Evolutionary conservation across 2,329 filamentous ascomycete species (phyloP), one percentile per base, ranked within the genome.

Genomic region (Xylaria sp.): DNA sequence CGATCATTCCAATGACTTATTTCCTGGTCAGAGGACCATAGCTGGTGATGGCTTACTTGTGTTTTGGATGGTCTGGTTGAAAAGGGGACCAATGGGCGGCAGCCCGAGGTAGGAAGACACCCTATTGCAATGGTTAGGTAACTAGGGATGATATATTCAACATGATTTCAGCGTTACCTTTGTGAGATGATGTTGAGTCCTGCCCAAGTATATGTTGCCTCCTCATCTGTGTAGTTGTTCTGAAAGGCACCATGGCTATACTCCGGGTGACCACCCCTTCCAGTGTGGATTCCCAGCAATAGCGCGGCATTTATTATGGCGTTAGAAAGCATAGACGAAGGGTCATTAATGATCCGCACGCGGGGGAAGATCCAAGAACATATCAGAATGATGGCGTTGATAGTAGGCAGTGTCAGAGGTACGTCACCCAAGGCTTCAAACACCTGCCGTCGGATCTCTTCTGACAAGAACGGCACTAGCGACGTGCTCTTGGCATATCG

Each of bases 161-260:
- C 2, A 16, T 19, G 18, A 42, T 39, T n/a, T 30, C 18, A 44
- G 35, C 47, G 49, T 2, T 66, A 80, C 78, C 77, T 76, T 61
- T 83, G 81, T 0, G 78, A 74, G 6, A 83, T 72, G 11, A 82
- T 78, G 23, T 80, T 82, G 62, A 79, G 80, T 1, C 79, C 79
- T 2, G 79, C 74, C 81, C 81, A 84, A 0, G 81, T 82, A 52
- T 74, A 78, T 0, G 76, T 74, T 2, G 81, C 81, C 59, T 83
- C 80, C 58, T 83, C 78, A 55, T 83, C 77, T 0, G 78, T 78
- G 48, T 77, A 74, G 52, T 76, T 73, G 23, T 76, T 73, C 56
- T 77, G 75, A 18, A 76, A 76, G 6, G 74, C 69, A 0, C 78
- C 78, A 10, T 79, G 73, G 47, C 74, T 74, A 57, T 80, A 81